phyloP scores from a whole-genome alignment of 768 basidiomycete species.

The Leccinum disarticulatum region DNA sequence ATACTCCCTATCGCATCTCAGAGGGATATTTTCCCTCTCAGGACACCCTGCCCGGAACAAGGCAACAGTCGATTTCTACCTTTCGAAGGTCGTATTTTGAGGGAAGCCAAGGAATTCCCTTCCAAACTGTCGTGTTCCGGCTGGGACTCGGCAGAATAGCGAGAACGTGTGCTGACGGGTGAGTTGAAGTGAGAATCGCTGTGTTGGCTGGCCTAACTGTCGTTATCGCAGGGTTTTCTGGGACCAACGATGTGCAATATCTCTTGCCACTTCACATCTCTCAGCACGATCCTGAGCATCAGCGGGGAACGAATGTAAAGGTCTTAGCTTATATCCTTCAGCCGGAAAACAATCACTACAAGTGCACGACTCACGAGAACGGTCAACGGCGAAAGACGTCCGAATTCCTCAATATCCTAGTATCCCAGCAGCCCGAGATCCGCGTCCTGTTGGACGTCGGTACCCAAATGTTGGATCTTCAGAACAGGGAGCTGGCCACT shows the following conservation, averaged over 20 bases:
- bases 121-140: constrained; percentile 34
- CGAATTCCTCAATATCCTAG: constrained; percentile 31
- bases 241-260: constrained; percentile 42
- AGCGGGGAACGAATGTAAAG: constrained; percentile 47
- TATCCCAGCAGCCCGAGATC: constrained; percentile 38
- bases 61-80: constrained; percentile 37
- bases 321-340: constrained; percentile 32
- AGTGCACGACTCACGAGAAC: constrained; percentile 5
- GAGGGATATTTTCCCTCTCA: constrained; percentile 8
- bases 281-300: constrained; percentile 29
- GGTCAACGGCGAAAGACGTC: constrained; percentile 18
- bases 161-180: constrained; percentile 15
- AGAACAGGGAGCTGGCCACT: constrained; percentile 40
- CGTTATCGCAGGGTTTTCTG: constrained; percentile 36
- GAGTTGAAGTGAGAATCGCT: constrained; percentile 1
- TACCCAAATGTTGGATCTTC: constrained; percentile 54
- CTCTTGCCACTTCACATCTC: constrained; percentile 35
- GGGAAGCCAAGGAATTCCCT: constrained; percentile 37
- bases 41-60: constrained; percentile 18
- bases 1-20: constrained; percentile 10
- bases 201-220: not conserved
- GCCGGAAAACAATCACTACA: constrained; percentile 21
- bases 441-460: constrained; percentile 55
- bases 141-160: constrained; percentile 39
- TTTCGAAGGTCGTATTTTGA: constrained; percentile 39